Evolutionary conservation across 2,329 filamentous ascomycete genomes (phyloP), one percentile per base, ranked within the genome.

Genomic region (Alternaria postmessia): DNA sequence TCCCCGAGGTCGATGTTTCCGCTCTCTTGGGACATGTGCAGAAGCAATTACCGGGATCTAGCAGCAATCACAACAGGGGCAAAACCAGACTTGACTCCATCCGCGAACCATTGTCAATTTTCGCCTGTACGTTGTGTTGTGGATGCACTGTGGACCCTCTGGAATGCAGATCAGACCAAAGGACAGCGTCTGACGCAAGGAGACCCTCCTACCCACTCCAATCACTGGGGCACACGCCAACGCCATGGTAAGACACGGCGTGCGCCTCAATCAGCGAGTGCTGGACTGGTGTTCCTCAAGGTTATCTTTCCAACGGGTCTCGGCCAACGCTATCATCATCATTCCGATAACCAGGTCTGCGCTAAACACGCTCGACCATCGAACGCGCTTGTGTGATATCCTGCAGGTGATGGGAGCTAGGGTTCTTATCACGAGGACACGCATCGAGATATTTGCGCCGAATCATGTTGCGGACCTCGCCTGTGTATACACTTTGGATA

Each of bases 341-440:
- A 63, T 59, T 64, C 69, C 67, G 69, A 70, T 70, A 68, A 67
- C 66, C 69, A 69, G 69, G 67, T 70, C 44, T 43, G 39, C 68
- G 62, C 63, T 68, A 69, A 54, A 59, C 59, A 43, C 54, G 62
- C 53, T 58, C 41, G 62, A 55, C 48, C 48, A 36, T 51, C 57
- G 30, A 49, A 28, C 64, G 58, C 66, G 66, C 67, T 61, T 59
- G 52, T 57, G 51, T 60, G 47, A 24, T 62, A 36, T 54, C 58
- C 47, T 62, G 62, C 63, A 70, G 59, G 57, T 57, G 59, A 63
- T 59, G 54, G 56, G 47, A 61, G 47, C 57, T 61, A 36, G 63
- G 43, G 36, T 51, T 28, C 52, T 67, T 69, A 69, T 69, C 67
- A 67, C 54, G 20, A 39, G 30, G 41, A 39, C 52, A 61, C 64